Base-by-base conservation (phyloP, 1,284 basidiomycete species). In the Spongiforma sp. region DNA sequence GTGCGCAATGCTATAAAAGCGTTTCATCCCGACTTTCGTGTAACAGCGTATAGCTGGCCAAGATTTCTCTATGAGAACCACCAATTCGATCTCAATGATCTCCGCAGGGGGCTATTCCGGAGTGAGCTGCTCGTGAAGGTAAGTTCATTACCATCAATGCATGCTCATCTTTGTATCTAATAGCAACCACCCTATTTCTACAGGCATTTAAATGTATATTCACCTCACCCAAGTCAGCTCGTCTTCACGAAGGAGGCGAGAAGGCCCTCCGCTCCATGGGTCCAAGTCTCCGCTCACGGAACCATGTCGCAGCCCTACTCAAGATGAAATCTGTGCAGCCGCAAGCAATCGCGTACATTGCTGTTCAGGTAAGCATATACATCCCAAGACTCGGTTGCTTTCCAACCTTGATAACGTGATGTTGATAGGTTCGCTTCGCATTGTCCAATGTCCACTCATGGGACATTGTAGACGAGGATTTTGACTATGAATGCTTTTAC, bases 161-260 rank as follows among this genome's bases (percentile, higher is more conserved):
- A n/a, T 50, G 9, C 7, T 11, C 9, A 28, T 28, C 8, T 21
- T 21, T 14, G 41, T 50, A 10, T 50, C 9, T 9, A 28, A 26
- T 10, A 28, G 15, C 24, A 9, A 10, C 9, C 17, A 9, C 9
- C 36, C 36, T 10, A 37, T 37, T 37, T 19, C 10, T 50, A 10
- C n/a, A 60, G 59, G 21, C 28, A 2, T 60, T 60, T 15, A 32
- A 54, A 26, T 54, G n/a, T 17, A 54, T 60, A 2, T 60, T 60
- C 17, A 60, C 59, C 5, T 60, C 21, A 9, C 59, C 37, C 3
- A 26, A 3, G 3, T 60, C 30, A 2, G 50, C 37, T 17, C 19
- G n/a, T 15, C 6, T 14, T 8, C 15, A 15, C 15, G 4, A 21
- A 11, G 50, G 11, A 39, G 43, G 5, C 26, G 24, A 36, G 2